These are phyloP conservation scores for Aspergillus wentii DNA, from an alignment of 495 filamentous ascomycete species.

Conservation along the genomic window DNA sequence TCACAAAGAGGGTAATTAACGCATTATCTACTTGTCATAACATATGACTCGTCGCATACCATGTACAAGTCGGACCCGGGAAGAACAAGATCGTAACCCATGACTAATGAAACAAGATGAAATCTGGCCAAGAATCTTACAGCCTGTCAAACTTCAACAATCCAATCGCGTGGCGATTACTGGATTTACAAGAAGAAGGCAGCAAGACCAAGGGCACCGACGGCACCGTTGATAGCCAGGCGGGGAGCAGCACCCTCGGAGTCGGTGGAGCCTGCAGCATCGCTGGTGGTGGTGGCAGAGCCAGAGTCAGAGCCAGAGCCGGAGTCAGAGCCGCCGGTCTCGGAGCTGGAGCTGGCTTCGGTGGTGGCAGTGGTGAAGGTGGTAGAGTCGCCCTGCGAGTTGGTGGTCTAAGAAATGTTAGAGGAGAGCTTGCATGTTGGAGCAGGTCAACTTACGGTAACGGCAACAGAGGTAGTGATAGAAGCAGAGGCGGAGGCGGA, in stretches of 20 bases:
- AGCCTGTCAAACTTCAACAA: too few species aligned
- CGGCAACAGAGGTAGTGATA: conserved; percentile 2
- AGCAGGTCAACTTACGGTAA: too few species aligned
- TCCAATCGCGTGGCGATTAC: too few species aligned
- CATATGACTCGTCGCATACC: conserved; percentile 5
- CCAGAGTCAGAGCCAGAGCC: conserved; percentile 11
- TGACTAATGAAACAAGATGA: conserved; percentile 2
- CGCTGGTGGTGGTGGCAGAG: conserved; percentile 10
- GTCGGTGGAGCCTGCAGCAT: conserved; percentile 5
- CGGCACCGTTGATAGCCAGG: conserved; percentile 4
- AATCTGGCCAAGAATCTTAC: too few species aligned
- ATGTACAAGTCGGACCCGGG: conserved; percentile 10
- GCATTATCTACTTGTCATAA: conserved; percentile 8
- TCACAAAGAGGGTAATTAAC: background rate
- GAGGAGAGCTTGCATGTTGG: background rate
- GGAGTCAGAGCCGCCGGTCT: conserved; percentile 1
- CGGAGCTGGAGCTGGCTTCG: background rate
- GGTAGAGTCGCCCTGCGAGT: too few species aligned
- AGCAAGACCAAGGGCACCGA: conserved; percentile 34
- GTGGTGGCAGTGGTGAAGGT: too few species aligned
- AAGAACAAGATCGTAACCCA: conserved; percentile 10
- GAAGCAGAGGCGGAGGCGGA: conserved; percentile 3
- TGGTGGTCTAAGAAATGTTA: too few species aligned
- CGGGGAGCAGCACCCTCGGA: background rate
- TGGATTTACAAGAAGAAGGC: conserved; percentile 37